phyloP scores from a whole-genome alignment of 1,284 basidiomycete species.

The Ganoderma sinense region DNA sequence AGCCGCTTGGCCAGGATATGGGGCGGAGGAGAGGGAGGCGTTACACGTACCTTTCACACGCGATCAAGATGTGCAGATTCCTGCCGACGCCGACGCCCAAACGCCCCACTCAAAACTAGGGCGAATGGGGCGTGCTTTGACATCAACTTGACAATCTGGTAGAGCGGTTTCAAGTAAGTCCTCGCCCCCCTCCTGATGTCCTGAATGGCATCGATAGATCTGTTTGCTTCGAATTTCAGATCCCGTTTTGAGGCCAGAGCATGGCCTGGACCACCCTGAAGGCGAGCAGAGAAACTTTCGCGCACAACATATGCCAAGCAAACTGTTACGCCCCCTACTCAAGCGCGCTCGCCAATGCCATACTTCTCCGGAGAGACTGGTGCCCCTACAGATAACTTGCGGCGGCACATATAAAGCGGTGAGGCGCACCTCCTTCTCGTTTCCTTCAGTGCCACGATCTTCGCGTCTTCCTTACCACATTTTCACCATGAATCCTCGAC shows the following conservation, averaged over 20 bases:
- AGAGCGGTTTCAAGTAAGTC: neutral
- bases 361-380: neutral
- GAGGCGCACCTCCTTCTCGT: neutral
- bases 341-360: neutral
- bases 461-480: neutral
- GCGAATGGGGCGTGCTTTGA: neutral
- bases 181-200: neutral
- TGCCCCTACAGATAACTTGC: neutral
- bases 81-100: neutral
- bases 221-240: neutral
- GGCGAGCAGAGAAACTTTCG: neutral
- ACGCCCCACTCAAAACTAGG: neutral
- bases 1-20: neutral
- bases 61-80: neutral
- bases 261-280: neutral
- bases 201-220: neutral
- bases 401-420: neutral
- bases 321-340: neutral
- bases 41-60: neutral
- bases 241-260: neutral
- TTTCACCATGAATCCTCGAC: neutral
- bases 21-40: no score
- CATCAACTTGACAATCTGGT: neutral
- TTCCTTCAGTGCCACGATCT: neutral
- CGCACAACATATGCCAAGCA: neutral